Conservation (phyloP, 2,329 filamentous ascomycete genomes). For the Dothideomycetes sp. region DNA sequence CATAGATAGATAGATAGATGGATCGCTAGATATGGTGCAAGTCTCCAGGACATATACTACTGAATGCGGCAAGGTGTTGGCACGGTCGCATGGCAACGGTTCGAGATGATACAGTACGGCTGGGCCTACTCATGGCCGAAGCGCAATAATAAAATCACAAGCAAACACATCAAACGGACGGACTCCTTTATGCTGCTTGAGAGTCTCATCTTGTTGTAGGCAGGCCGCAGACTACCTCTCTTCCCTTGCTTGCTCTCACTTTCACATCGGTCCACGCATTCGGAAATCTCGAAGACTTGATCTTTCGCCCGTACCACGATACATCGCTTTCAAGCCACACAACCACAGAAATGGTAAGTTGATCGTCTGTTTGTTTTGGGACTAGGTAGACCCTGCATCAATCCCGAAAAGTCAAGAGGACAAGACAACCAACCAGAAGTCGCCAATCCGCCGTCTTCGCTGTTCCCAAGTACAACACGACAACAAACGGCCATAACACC, state of each 20-base stretch:
- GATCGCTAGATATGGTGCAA: too few relatives aligned
- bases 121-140: conserved; percentile 5
- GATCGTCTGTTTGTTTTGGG: conserved; percentile 7
- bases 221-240: conserved; percentile 8
- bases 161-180: conserved; percentile 13
- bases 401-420: conserved; percentile 9
- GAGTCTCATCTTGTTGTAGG: too few relatives aligned
- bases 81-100: conserved; percentile 3
- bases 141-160: conserved; percentile 9
- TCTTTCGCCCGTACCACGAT: too few relatives aligned
- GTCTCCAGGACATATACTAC: too few relatives aligned
- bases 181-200: conserved; percentile 6
- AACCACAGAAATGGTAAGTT: conserved; percentile 9
- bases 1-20: too few relatives aligned
- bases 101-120: background rate
- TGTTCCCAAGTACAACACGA: conserved; percentile 4
- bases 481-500: conserved; percentile 10
- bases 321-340: too few relatives aligned
- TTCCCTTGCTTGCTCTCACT: too few relatives aligned
- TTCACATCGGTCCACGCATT: conserved; percentile 4
- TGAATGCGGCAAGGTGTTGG: conserved; percentile 8
- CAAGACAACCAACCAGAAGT: conserved; percentile 9
- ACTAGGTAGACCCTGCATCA: conserved; percentile 11
- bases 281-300: background rate
- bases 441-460: conserved; percentile 6